Base-by-base conservation (phyloP, 148 eudicot genomes). In the Pouteria glomerata region DNA sequence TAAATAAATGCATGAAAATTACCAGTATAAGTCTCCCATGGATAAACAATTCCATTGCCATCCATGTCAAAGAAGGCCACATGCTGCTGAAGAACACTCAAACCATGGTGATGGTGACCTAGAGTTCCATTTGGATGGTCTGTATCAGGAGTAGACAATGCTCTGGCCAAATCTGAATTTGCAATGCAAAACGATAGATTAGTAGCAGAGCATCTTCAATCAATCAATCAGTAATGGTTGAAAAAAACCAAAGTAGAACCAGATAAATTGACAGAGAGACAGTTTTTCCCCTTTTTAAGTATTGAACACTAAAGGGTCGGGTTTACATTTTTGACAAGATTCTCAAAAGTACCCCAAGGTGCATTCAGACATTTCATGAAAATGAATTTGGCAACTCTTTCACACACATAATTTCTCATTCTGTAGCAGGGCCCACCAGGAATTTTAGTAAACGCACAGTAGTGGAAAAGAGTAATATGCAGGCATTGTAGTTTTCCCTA, bases 21-120 rank as follows among this genome's bases (percentile, higher is more conserved):
- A 61, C 65, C 44, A 0, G 65, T 11, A 61, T 61, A 61, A 1
- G 65, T 61, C 26, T 61, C 65, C 65, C 65, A 61, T 33, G 65
- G 65, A n/a, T 61, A 90, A 41, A 90, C 72, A 66, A 90, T 78
- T 2, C 96, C 96, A 34, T 90, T 82, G 53, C 80, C 81, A 33
- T 90, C 76, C 56, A 79, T 85, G 77, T 90, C 92, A 47, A 90
- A 90, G 73, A 86, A 90, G n/a, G 90, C 86, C 0, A 63, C 89
- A 71, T 90, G 96, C 35, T 86, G 96, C 70, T 88, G 92, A 69
- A 90, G 89, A 69, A 88, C 96, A 57, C 85, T 86, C 75, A 90
- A 35, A 2, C 82, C 85, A 0, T 71, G 75, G 72, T 83, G 77
- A 3, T 65, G 45, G 50, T 84, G 87, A 35, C 81, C 92, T 11